These are phyloP conservation scores for Kodamaea sp. DNA, from an alignment of 1,139 yeast genomes.

Conservation along the genomic window DNA sequence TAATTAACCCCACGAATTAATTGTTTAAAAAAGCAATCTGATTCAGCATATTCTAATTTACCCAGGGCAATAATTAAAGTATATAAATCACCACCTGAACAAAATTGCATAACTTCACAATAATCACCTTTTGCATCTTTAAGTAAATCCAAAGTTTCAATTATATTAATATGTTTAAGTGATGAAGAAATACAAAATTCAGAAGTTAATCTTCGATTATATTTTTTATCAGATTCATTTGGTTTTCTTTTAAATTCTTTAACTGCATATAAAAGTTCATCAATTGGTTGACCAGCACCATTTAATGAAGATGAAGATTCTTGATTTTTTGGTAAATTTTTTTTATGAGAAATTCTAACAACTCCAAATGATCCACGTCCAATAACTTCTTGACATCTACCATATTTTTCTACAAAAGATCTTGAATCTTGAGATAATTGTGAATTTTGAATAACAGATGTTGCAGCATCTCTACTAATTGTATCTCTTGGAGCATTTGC, in stretches of 20 bases:
- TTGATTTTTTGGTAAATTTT: constrained; percentile 12
- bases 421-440: constrained; percentile 26
- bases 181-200: constrained; percentile 50
- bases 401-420: constrained; percentile 47
- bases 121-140: constrained; percentile 91
- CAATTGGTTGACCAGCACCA: constrained; percentile 11
- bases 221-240: constrained; percentile 44
- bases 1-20: constrained; percentile 85
- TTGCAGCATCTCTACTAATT: neutral
- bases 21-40: constrained; percentile 94
- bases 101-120: constrained; percentile 95
- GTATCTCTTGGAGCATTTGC: neutral
- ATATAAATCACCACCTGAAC: constrained; percentile 92
- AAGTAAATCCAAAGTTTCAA: constrained; percentile 79
- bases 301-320: neutral
- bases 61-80: constrained; percentile 82
- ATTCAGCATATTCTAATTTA: constrained; percentile 78
- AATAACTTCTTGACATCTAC: constrained; percentile 48
- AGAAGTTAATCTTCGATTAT: constrained; percentile 41
- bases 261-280: constrained; percentile 43
- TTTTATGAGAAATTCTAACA: constrained; percentile 45
- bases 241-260: constrained; percentile 44
- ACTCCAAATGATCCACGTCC: constrained; percentile 50
- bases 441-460: neutral
- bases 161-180: constrained; percentile 54